Evolutionary conservation across 1,284 basidiomycete species (phyloP).

Genomic region (Microbotryum violaceum): DNA sequence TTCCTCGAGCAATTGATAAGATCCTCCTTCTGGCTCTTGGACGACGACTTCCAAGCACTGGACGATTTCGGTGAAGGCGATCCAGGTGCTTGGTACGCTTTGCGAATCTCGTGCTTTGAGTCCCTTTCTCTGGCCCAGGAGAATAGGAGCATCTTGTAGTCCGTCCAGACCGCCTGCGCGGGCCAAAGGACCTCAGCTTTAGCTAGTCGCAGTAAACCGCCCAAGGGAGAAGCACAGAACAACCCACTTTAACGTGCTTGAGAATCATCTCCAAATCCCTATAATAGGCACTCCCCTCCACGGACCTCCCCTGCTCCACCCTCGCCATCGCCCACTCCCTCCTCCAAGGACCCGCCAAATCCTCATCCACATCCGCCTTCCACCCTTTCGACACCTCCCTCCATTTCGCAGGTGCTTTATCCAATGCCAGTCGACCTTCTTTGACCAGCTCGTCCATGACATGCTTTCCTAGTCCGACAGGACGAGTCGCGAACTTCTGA

Average conservation of each 20-base stretch:
- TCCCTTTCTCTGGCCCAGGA: neutral
- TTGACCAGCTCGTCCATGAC: constrained; percentile 17
- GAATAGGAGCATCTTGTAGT: neutral
- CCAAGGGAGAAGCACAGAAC: too few relatives aligned
- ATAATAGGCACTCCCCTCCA: neutral
- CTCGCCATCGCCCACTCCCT: neutral
- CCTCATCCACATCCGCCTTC: constrained; percentile 7
- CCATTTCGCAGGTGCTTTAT: neutral
- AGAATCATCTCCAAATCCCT: constrained; percentile 10
- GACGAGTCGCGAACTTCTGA: neutral
- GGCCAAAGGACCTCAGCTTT: too few relatives aligned
- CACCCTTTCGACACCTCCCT: neutral
- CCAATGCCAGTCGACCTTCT: neutral
- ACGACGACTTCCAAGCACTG: constrained; percentile 8
- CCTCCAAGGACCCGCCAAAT: constrained; percentile 11
- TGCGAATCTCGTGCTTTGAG: neutral
- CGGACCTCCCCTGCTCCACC: neutral
- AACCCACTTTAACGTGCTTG: constrained; percentile 12
- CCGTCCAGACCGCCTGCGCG: too few relatives aligned
- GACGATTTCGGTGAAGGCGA: constrained; percentile 17
- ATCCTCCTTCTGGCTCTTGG: constrained; percentile 15
- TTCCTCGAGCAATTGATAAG: constrained; percentile 6
- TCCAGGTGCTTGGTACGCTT: neutral
- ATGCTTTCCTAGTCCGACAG: neutral
- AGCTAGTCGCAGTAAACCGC: too few relatives aligned